phyloP scores from a whole-genome alignment of 1,139 yeast species.

The Hyphopichia buzzinii region DNA sequence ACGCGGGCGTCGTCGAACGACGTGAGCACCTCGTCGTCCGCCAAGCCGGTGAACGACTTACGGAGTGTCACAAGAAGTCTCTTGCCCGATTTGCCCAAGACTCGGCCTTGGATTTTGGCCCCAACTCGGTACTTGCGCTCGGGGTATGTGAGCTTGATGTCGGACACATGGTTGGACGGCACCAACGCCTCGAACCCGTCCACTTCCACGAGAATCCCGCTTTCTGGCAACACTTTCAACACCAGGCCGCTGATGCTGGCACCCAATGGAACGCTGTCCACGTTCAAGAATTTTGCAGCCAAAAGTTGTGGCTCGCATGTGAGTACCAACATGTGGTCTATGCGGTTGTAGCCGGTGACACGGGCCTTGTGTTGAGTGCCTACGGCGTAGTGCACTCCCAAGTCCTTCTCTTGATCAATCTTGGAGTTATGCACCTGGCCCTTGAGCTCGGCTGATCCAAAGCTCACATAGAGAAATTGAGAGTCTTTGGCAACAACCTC shows the following conservation, averaged over 20 bases:
- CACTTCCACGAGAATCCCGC: conserved; percentile 66
- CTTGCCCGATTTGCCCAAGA: conserved; percentile 38
- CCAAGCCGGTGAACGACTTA: conserved; percentile 73
- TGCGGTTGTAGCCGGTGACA: conserved; percentile 62
- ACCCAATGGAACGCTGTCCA: conserved; percentile 76
- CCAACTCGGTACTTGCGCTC: conserved; percentile 90
- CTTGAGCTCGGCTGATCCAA: conserved; percentile 52
- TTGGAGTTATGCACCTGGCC: conserved; percentile 79
- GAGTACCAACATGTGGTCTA: conserved; percentile 66
- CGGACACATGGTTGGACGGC: conserved; percentile 76
- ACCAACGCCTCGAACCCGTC: conserved; percentile 74
- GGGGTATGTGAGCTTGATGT: conserved; percentile 79
- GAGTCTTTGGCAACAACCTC: conserved; percentile 59
- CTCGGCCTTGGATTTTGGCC: conserved; percentile 73
- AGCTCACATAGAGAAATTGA: conserved; percentile 52
- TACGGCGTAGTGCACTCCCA: conserved; percentile 50
- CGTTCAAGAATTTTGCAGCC: conserved; percentile 60
- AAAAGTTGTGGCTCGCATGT: conserved; percentile 68
- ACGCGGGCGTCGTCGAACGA: conserved; percentile 50
- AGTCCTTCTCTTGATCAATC: conserved; percentile 50
- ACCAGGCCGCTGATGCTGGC: conserved; percentile 61
- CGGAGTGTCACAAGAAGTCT: conserved; percentile 68
- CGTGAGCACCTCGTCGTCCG: conserved; percentile 56
- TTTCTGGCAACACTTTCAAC: conserved; percentile 60
- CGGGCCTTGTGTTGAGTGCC: conserved; percentile 77